Evolutionary conservation across 164 flowering plant species (phyloP).

Genomic region (Stephania cephalantha): DNA sequence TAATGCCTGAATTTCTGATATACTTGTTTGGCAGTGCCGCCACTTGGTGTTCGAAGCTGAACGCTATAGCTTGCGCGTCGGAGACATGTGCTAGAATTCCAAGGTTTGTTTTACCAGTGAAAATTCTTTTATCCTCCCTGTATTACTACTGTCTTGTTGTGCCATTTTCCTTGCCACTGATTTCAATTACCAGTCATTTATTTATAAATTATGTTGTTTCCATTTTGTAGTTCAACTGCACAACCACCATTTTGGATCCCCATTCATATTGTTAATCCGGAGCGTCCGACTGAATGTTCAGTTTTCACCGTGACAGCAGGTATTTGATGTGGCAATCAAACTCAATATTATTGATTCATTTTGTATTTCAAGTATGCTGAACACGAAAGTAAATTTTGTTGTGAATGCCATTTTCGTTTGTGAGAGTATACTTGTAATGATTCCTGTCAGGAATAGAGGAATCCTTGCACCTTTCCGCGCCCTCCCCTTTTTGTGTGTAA

Average conservation of each 20-base stretch:
- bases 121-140: background rate
- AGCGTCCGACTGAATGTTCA: conserved; percentile 95
- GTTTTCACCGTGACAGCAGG: conserved; percentile 93
- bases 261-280: conserved; percentile 90
- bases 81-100: conserved; percentile 99
- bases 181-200: background rate
- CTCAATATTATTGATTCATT: background rate
- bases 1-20: background rate
- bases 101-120: conserved; percentile 45
- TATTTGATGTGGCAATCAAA: conserved; percentile 15
- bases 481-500: background rate
- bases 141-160: background rate
- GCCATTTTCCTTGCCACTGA: background rate
- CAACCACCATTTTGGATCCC: conserved; percentile 99
- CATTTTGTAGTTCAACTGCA: conserved; percentile 59
- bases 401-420: background rate
- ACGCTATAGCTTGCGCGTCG: conserved; percentile 94
- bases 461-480: background rate
- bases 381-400: background rate
- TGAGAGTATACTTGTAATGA: background rate
- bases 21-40: conserved; percentile 59
- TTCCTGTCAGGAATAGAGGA: background rate
- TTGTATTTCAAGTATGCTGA: background rate
- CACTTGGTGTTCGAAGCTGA: conserved; percentile 92
- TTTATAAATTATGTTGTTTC: background rate